A percentile compares a stretch with the other conserved stretches of the same genome.
phyloP scores from a whole-genome alignment of 176 grass and related monocot species.

The Zea mays region Zm-B73-REFERENCE-NAM-5.0 NC_050098.1:27620001-27620500 shows the following conservation, averaged over 20 bases:
- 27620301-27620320: no score
- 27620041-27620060: constrained; percentile 88
- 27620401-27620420: neutral
- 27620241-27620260: constrained; percentile 76
- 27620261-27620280: no score
- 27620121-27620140: constrained; percentile 34
- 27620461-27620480: constrained; percentile 92
- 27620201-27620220: constrained; percentile 80
- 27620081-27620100: constrained; percentile 36
- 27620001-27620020: constrained; percentile 86
- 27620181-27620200: constrained; percentile 81
- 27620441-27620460: constrained; percentile 79
- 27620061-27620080: constrained; percentile 83
- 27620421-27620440: constrained; percentile 72
- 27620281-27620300: no score
- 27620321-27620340: no score
- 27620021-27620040: constrained; percentile 85
- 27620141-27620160: constrained; percentile 82
- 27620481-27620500: constrained; percentile 91
- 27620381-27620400: neutral
- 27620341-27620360: no score
- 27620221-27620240: constrained; percentile 64
- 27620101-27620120: constrained; percentile 28
- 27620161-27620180: constrained; percentile 88
- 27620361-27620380: no score